phyloP scores from a whole-genome alignment of 2,329 filamentous ascomycete genomes.

The Zopfia rhizophila region DNA sequence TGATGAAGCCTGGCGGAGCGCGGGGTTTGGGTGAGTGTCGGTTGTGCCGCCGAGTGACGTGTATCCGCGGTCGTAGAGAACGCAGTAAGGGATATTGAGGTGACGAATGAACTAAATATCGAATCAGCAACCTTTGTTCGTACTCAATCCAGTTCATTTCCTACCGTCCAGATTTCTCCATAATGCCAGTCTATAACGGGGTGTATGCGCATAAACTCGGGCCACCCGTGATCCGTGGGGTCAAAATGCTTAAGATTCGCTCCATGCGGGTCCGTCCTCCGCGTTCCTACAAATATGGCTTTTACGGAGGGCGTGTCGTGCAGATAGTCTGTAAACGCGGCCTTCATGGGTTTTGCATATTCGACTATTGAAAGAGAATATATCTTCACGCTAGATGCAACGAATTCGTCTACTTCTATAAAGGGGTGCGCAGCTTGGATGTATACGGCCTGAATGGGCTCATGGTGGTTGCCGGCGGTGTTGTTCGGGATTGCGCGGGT shows the following conservation, averaged over 20 bases:
- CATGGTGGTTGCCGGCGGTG: conserved; percentile 47
- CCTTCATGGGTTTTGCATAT: conserved; percentile 82
- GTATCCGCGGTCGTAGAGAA: conserved; percentile 87
- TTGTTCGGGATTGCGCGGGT: conserved; percentile 31
- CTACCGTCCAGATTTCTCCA: conserved; percentile 89
- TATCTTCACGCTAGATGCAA: conserved; percentile 68
- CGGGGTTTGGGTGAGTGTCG: conserved; percentile 91
- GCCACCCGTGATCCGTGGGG: conserved; percentile 89
- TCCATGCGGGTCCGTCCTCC: conserved; percentile 92
- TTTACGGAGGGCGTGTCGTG: conserved; percentile 70
- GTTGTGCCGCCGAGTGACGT: conserved; percentile 90
- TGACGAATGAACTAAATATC: conserved; percentile 76
- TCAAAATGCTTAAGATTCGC: conserved; percentile 83
- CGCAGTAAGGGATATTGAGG: conserved; percentile 83
- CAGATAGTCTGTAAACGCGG: conserved; percentile 82
- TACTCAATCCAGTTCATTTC: conserved; percentile 47
- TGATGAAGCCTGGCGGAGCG: conserved; percentile 46
- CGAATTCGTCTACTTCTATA: conserved; percentile 85
- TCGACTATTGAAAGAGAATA: conserved; percentile 82
- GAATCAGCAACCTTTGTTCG: background rate
- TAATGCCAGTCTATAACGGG: conserved; percentile 99
- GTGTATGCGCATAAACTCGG: conserved; percentile 89
- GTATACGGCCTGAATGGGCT: conserved; percentile 81
- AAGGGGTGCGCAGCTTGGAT: conserved; percentile 89
- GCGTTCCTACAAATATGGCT: conserved; percentile 87